Percentiles rank a stretch among this genome's conserved stretches.
These are phyloP conservation scores for Sugiyamaella sp. DNA, from an alignment of 1,139 yeast genomes.

Conservation along the genomic window DNA sequence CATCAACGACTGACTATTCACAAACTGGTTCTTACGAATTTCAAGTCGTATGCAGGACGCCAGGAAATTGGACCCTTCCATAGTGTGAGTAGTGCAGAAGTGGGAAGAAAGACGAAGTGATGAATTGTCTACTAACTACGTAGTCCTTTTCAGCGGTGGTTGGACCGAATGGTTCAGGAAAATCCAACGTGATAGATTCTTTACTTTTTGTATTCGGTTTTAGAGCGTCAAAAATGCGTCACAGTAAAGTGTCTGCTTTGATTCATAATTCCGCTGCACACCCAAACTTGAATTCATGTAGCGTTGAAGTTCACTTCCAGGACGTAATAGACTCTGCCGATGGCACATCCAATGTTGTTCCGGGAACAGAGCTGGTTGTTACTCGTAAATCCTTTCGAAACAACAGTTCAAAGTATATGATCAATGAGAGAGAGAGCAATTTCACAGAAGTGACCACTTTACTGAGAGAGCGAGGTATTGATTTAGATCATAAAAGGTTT, in stretches of 20 bases:
- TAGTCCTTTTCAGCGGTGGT: constrained; percentile 94
- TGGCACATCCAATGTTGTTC: constrained; percentile 48
- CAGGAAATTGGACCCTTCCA: constrained; percentile 96
- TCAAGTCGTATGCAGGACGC: constrained; percentile 95
- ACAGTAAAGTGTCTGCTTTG: constrained; percentile 84
- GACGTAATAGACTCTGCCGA: constrained; percentile 69
- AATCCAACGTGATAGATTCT: constrained; percentile 95
- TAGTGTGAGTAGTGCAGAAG: constrained; percentile 36
- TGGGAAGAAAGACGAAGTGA: too few species aligned
- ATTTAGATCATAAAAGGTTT: constrained; percentile 91
- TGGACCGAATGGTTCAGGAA: constrained; percentile 99
- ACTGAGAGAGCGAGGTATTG: constrained; percentile 84
- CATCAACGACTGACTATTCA: constrained; percentile 67
- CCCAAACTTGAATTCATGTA: constrained; percentile 71
- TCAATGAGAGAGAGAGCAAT: constrained; percentile 68
- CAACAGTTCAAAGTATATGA: constrained; percentile 76
- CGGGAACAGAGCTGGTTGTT: constrained; percentile 64
- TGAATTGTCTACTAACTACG: not conserved
- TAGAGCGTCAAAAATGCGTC: constrained; percentile 96
- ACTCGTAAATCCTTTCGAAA: constrained; percentile 78
- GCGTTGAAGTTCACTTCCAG: constrained; percentile 90
- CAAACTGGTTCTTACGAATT: constrained; percentile 73
- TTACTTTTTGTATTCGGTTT: constrained; percentile 96
- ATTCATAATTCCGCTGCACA: constrained; percentile 78
- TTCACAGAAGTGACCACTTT: constrained; percentile 80